Conservation (phyloP, 225 moss, liverwort and hornwort genomes). For the Polytrichum formosum region DNA sequence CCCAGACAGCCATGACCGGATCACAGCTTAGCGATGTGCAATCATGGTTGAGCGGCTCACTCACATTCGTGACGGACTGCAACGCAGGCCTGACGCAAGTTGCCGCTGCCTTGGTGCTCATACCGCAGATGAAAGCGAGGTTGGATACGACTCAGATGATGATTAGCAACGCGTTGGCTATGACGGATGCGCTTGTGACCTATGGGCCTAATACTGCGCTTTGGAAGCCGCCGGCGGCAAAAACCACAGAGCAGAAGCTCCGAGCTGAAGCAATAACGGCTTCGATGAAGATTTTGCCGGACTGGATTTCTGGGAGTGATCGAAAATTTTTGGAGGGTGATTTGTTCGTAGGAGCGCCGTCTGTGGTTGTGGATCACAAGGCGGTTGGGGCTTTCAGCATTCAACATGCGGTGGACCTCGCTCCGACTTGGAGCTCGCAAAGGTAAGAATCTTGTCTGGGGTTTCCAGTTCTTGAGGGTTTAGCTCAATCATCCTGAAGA, state of each 20-base stretch:
- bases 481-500: no score
- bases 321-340: constrained; percentile 26
- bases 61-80: constrained; percentile 43
- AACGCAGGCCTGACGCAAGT: constrained; percentile 32
- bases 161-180: constrained; percentile 47
- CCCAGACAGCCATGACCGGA: constrained; percentile 33
- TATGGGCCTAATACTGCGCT: constrained; percentile 38
- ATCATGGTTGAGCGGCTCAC: constrained; percentile 52
- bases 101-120: constrained; percentile 16
- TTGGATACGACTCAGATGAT: constrained; percentile 31
- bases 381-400: constrained; percentile 43
- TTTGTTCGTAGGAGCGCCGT: constrained; percentile 22
- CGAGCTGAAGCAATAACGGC: constrained; percentile 8
- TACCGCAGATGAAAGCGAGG: constrained; percentile 26
- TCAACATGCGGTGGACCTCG: constrained; percentile 41
- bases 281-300: constrained; percentile 13
- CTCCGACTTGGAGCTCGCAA: constrained; percentile 40
- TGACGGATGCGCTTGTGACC: constrained; percentile 51
- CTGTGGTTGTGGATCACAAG: constrained; percentile 39
- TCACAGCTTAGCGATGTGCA: constrained; percentile 46
- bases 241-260: constrained; percentile 38
- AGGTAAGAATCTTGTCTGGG: constrained; percentile 13
- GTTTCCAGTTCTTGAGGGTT: no score
- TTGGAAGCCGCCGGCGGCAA: constrained; percentile 45
- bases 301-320: constrained; percentile 35